Percentiles rank a stretch among this genome's conserved stretches.
Conservation (phyloP, 2,329 filamentous ascomycete species). For the Coniosporium tulheliwenetii region DNA sequence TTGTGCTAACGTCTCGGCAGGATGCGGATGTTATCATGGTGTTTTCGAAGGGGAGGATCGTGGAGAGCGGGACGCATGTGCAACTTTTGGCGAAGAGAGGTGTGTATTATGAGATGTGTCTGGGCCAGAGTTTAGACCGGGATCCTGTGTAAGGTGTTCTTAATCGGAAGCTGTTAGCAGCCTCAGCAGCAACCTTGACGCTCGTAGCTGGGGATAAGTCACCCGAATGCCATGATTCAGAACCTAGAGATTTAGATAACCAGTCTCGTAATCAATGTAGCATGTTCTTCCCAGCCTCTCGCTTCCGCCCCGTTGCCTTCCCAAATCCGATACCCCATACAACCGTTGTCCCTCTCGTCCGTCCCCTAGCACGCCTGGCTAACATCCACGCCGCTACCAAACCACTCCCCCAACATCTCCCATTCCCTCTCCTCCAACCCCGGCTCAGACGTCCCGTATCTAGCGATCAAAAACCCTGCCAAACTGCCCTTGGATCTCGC, state of each 20-base stretch:
- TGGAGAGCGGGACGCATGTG: slow-evolving; percentile 22
- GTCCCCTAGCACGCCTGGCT: not conserved
- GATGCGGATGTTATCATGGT: slow-evolving; percentile 26
- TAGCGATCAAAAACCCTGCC: not conserved
- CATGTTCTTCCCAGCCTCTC: no score
- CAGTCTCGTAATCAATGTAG: no score
- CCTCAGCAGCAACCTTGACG: no score
- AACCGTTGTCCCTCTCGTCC: no score
- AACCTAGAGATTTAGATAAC: no score
- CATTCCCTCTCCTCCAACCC: not conserved
- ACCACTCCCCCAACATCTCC: slow-evolving; percentile 1
- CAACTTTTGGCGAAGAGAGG: slow-evolving; percentile 6
- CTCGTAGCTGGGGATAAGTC: no score
- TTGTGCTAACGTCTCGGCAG: no score
- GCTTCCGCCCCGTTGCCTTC: no score
- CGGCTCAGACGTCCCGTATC: slow-evolving; percentile 1
- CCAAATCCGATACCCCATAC: no score
- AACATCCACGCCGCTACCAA: not conserved
- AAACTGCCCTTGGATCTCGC: not conserved
- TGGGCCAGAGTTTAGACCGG: not conserved
- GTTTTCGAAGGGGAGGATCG: slow-evolving; percentile 19
- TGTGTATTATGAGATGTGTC: slow-evolving; percentile 1
- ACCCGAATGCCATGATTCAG: no score
- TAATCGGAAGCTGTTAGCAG: no score
- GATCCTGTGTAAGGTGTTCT: no score